Conservation (phyloP, 1,284 basidiomycete genomes). For the Moniliophthora roreri region DNA sequence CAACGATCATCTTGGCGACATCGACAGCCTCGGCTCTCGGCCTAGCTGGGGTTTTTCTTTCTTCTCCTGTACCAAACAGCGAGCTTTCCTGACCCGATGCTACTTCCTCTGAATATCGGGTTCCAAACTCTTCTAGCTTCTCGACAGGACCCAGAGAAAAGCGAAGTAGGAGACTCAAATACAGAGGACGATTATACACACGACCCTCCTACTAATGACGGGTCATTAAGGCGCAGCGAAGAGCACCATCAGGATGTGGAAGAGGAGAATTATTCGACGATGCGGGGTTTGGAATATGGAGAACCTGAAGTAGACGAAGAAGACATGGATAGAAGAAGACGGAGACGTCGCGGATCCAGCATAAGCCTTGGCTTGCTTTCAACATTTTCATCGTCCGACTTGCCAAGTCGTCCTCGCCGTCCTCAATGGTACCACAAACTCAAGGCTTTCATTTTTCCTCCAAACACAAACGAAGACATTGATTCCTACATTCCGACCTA, state of each 20-base stretch:
- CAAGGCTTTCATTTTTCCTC: conserved; percentile 13
- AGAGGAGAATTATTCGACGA: neutral
- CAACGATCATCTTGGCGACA: too few species aligned
- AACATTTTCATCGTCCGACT: neutral
- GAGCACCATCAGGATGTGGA: too few species aligned
- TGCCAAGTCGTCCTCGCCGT: neutral
- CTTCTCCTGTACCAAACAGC: too few species aligned
- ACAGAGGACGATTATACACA: neutral
- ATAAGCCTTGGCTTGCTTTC: too few species aligned
- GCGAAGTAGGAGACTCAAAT: neutral
- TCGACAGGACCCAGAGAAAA: neutral
- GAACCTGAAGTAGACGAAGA: neutral
- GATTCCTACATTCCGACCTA: conserved; percentile 34
- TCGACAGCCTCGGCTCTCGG: too few species aligned
- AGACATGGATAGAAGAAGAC: neutral
- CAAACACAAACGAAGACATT: conserved; percentile 4
- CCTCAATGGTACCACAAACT: conserved; percentile 11
- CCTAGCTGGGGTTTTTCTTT: too few species aligned
- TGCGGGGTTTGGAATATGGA: neutral
- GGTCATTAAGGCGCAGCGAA: too few species aligned
- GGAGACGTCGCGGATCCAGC: neutral
- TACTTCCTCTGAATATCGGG: conserved; percentile 1
- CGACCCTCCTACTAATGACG: neutral
- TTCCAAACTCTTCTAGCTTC: neutral
- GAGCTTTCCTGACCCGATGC: too few species aligned